phyloP scores from a whole-genome alignment of 2,329 filamentous ascomycete genomes.

The Fulvia fulva region DNA sequence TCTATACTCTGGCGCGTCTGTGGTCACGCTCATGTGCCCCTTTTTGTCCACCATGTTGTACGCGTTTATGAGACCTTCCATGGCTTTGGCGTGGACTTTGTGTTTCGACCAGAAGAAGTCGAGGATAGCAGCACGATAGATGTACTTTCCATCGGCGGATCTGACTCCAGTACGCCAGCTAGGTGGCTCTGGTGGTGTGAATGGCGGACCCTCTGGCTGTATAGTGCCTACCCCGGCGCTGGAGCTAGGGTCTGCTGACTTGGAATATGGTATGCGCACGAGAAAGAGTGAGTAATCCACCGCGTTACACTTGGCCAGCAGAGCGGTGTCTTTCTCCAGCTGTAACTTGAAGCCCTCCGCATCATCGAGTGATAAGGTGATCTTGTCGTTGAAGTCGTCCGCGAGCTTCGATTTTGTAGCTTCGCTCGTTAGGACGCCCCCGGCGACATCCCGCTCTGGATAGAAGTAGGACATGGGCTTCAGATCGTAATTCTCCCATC shows the following conservation, averaged over 20 bases:
- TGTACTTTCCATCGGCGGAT: constrained; percentile 61
- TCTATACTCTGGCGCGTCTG: constrained; percentile 64
- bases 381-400: constrained; percentile 64
- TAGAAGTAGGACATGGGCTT: constrained; percentile 74
- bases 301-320: constrained; percentile 60
- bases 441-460: constrained; percentile 67
- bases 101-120: constrained; percentile 80
- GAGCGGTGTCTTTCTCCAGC: constrained; percentile 59
- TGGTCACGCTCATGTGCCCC: constrained; percentile 72
- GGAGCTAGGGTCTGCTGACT: constrained; percentile 1
- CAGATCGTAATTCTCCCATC: constrained; percentile 70
- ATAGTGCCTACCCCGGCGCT: not conserved
- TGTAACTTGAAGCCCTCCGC: constrained; percentile 54
- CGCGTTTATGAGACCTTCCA: constrained; percentile 58
- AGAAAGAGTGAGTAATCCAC: constrained; percentile 75
- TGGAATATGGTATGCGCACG: constrained; percentile 50
- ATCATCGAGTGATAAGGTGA: constrained; percentile 54
- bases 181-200: constrained; percentile 29
- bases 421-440: constrained; percentile 59
- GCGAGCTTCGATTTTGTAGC: constrained; percentile 63
- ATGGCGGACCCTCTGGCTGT: constrained; percentile 19
- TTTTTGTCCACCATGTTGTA: constrained; percentile 58
- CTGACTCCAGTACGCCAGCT: constrained; percentile 60
- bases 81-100: constrained; percentile 59
- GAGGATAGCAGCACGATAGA: constrained; percentile 64